Evolutionary conservation across 257 asterid genomes (phyloP).

Genomic region (Vinca minor): DNA sequence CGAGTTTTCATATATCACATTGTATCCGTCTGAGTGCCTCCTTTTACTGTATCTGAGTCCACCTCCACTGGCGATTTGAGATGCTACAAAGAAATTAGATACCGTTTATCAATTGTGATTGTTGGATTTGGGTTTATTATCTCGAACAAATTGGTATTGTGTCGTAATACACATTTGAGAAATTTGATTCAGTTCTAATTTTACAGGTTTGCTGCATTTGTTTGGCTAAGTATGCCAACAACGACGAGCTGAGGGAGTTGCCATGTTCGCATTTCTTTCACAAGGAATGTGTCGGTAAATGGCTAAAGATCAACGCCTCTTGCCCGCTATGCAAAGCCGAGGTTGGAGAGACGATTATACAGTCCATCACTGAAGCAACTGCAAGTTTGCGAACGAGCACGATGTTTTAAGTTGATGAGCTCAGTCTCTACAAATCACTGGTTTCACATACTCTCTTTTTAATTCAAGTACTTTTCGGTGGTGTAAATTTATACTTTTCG

Average conservation of each 20-base stretch:
- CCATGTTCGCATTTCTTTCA: slow-evolving; percentile 87
- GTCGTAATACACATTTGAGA: background rate
- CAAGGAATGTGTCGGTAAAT: slow-evolving; percentile 91
- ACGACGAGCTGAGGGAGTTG: slow-evolving; percentile 79
- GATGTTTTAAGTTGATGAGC: slow-evolving; percentile 12
- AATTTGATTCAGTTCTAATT: background rate
- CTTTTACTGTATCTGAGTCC: too few species aligned
- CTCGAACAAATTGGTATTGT: background rate
- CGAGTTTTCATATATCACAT: background rate
- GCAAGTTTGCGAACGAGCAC: slow-evolving; percentile 33
- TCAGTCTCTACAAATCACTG: background rate
- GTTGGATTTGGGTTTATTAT: background rate
- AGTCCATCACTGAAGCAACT: slow-evolving; percentile 56
- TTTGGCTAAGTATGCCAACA: slow-evolving; percentile 71
- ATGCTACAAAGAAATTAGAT: background rate
- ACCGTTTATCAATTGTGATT: background rate
- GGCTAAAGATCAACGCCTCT: slow-evolving; percentile 81
- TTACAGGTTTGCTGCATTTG: slow-evolving; percentile 90
- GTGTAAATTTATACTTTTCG: too few species aligned
- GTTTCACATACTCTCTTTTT: background rate
- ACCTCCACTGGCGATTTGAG: background rate
- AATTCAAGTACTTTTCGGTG: too few species aligned
- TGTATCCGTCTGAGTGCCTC: too few species aligned
- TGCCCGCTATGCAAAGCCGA: slow-evolving; percentile 97
- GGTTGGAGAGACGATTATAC: slow-evolving; percentile 61